Evolutionary conservation across 805 yeast species (phyloP).

Genomic region (Saccharomycopsis sp.): DNA sequence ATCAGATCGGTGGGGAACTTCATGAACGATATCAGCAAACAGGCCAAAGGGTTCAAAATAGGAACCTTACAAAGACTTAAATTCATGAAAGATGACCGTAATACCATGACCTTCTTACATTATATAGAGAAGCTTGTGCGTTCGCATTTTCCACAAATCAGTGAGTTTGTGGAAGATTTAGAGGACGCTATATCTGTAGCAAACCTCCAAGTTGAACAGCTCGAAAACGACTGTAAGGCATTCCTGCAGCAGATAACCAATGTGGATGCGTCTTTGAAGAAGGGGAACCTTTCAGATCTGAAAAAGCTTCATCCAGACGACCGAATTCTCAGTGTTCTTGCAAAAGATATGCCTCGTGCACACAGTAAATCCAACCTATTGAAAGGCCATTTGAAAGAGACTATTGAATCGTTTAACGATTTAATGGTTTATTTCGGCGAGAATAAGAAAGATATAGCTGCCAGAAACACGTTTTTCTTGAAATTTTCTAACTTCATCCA

Average conservation of each 20-base stretch:
- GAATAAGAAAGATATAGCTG: constrained; percentile 44
- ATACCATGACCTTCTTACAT: constrained; percentile 65
- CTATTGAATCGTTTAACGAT: constrained; percentile 47
- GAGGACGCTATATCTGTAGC: constrained; percentile 46
- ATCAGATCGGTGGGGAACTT: constrained; percentile 71
- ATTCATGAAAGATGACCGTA: constrained; percentile 64
- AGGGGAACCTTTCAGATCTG: constrained; percentile 60
- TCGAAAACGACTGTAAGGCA: constrained; percentile 53
- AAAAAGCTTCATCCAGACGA: constrained; percentile 63
- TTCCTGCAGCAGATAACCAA: constrained; percentile 44
- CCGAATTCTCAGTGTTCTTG: constrained; percentile 46
- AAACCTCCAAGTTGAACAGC: constrained; percentile 55
- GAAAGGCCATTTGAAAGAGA: constrained; percentile 42
- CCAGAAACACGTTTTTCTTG: constrained; percentile 53
- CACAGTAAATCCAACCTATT: constrained; percentile 45
- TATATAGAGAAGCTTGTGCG: constrained; percentile 68
- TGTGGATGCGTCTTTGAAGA: constrained; percentile 47
- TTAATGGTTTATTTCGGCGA: constrained; percentile 71
- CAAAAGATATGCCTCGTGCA: constrained; percentile 49
- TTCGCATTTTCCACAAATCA: constrained; percentile 55
- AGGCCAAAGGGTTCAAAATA: constrained; percentile 64
- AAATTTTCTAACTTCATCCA: constrained; percentile 54
- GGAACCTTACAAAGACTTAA: constrained; percentile 62
- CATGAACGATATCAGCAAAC: constrained; percentile 67
- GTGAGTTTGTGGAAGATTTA: constrained; percentile 56